These are phyloP conservation scores for Backusella parvicylindrica DNA, from an alignment of 192 early-diverging fungal species.

Conservation along the genomic window DNA sequence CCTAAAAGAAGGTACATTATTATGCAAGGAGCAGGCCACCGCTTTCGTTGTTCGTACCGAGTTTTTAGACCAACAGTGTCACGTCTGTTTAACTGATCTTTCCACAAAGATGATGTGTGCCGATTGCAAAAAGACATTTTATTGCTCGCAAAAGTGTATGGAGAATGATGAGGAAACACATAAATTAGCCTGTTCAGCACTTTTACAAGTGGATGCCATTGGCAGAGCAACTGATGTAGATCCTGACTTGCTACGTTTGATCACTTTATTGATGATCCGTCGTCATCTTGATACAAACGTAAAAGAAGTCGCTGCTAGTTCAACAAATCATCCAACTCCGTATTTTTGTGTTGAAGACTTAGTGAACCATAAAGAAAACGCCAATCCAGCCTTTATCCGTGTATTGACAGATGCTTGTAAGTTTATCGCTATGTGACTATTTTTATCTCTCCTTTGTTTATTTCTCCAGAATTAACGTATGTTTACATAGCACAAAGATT, in stretches of 20 bases:
- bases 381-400: slow-evolving; percentile 16
- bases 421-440: neutral
- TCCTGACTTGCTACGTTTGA: slow-evolving; percentile 22
- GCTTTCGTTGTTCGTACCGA: slow-evolving; percentile 52
- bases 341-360: slow-evolving; percentile 25
- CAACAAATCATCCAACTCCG: neutral
- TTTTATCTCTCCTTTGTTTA: neutral
- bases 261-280: slow-evolving; percentile 12
- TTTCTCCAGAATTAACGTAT: slow-evolving; percentile 15
- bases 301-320: neutral
- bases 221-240: slow-evolving; percentile 23
- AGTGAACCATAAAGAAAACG: slow-evolving; percentile 20
- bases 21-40: slow-evolving; percentile 46
- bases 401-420: slow-evolving; percentile 28
- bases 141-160: slow-evolving; percentile 36
- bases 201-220: slow-evolving; percentile 12
- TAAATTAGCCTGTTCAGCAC: slow-evolving; percentile 18
- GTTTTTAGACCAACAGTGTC: slow-evolving; percentile 51
- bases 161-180: slow-evolving; percentile 31
- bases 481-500: slow-evolving; percentile 44
- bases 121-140: slow-evolving; percentile 38
- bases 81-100: slow-evolving; percentile 40
- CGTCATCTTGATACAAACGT: neutral
- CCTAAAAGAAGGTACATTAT: slow-evolving; percentile 45
- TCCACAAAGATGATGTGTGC: slow-evolving; percentile 18